Percentiles rank a stretch among this genome's conserved stretches.
These are phyloP conservation scores for Nicotiana attenuata DNA, from an alignment of 257 asterid species.

Conservation along the genomic window DNA sequence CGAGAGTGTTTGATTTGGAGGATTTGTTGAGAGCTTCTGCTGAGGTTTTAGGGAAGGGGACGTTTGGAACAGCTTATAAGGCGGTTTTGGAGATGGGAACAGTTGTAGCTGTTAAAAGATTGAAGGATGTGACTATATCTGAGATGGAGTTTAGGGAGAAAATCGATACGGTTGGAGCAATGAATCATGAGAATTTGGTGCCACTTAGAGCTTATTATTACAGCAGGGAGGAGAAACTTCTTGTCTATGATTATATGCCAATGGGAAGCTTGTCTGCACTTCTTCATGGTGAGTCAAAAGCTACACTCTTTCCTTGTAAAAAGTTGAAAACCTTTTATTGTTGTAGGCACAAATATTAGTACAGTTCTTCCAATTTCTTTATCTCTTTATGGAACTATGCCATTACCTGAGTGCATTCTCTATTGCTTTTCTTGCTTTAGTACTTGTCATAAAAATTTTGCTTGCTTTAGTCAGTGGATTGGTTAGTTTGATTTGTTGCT, in stretches of 20 bases:
- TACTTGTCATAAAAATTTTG: not conserved
- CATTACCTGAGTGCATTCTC: not conserved
- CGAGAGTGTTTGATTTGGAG: conserved; percentile 34
- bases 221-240: conserved; percentile 45
- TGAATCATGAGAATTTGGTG: conserved; percentile 37
- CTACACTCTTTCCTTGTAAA: not conserved
- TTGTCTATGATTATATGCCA: conserved; percentile 41
- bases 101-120: conserved; percentile 36
- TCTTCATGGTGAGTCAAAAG: conserved; percentile 33
- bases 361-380: not conserved
- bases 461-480: not conserved
- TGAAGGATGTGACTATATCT: conserved; percentile 33
- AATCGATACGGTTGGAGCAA: conserved; percentile 29
- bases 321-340: not conserved
- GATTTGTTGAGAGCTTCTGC: conserved; percentile 43
- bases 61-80: conserved; percentile 38
- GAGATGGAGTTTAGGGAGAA: conserved; percentile 37
- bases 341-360: not conserved
- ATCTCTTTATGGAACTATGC: not conserved
- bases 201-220: conserved; percentile 43
- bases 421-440: not conserved
- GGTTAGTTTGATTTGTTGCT: not conserved
- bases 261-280: conserved; percentile 47
- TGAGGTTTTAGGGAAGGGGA: conserved; percentile 43
- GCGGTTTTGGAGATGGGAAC: conserved; percentile 37